Percentiles rank a stretch among this genome's conserved stretches.
phyloP scores from a whole-genome alignment of 2,329 filamentous ascomycete genomes.

The Fusarium falciforme region DNA sequence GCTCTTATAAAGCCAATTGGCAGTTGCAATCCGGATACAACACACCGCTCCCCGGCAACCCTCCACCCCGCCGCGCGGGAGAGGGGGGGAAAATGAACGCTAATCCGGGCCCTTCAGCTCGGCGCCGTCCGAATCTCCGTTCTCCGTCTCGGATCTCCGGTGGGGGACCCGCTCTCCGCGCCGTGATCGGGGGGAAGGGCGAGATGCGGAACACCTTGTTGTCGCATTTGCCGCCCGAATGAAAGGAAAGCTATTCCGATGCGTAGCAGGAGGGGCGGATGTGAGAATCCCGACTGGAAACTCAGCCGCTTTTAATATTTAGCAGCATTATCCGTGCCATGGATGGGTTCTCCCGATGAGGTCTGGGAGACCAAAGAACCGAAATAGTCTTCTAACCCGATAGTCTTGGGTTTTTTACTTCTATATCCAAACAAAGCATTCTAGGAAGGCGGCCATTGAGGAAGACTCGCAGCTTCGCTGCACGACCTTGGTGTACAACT shows the following conservation, averaged over 20 bases:
- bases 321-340: neutral
- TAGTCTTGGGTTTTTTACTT: neutral
- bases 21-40: conserved; percentile 14
- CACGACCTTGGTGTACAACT: neutral
- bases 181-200: conserved; percentile 38
- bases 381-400: neutral
- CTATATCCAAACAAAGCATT: neutral
- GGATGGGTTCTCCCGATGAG: neutral
- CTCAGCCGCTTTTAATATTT: neutral
- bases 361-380: neutral
- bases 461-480: neutral
- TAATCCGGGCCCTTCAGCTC: conserved; percentile 36
- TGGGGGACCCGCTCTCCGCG: conserved; percentile 36
- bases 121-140: conserved; percentile 44
- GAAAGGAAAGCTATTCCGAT: conserved; percentile 18
- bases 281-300: neutral
- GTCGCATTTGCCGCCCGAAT: conserved; percentile 18
- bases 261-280: neutral
- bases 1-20: conserved; percentile 17
- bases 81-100: neutral
- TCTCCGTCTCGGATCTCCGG: conserved; percentile 43
- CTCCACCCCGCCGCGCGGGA: neutral
- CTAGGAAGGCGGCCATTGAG: too few species aligned
- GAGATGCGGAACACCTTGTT: conserved; percentile 10
- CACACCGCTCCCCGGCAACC: conserved; percentile 22